phyloP scores from a whole-genome alignment of 352 stramenopile species.

The Globisporangium lucens region DNA sequence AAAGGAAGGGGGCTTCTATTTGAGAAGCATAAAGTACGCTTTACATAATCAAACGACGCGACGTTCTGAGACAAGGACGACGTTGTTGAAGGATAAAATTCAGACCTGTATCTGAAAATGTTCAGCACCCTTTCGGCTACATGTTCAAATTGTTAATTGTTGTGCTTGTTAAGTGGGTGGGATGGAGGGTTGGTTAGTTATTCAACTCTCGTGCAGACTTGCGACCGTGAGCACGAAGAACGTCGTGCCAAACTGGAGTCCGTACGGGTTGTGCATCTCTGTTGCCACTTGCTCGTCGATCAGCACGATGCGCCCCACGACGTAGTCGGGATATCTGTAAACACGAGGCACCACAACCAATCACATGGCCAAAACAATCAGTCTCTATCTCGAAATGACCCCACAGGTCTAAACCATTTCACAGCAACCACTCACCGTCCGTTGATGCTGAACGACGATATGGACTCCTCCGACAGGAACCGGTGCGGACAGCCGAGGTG shows the following conservation, averaged over 20 bases:
- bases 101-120: neutral
- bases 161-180: neutral
- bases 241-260: conserved; percentile 66
- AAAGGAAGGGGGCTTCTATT: neutral
- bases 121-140: neutral
- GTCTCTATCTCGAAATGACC: neutral
- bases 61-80: neutral
- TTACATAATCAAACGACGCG: neutral
- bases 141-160: conserved; percentile 1
- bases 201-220: conserved; percentile 78
- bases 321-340: conserved; percentile 84
- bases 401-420: neutral
- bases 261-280: conserved; percentile 80
- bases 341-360: neutral
- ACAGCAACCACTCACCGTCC: conserved; percentile 44
- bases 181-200: too few relatives aligned
- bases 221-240: conserved; percentile 87
- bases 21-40: neutral
- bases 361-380: neutral
- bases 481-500: conserved; percentile 82
- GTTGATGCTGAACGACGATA: conserved; percentile 83
- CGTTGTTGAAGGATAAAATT: neutral
- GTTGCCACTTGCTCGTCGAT: conserved; percentile 85
- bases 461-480: conserved; percentile 86
- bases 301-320: conserved; percentile 83